Evolutionary conservation across 73 alveolate species (phyloP).

Genomic region (Effrenium voratum): DNA sequence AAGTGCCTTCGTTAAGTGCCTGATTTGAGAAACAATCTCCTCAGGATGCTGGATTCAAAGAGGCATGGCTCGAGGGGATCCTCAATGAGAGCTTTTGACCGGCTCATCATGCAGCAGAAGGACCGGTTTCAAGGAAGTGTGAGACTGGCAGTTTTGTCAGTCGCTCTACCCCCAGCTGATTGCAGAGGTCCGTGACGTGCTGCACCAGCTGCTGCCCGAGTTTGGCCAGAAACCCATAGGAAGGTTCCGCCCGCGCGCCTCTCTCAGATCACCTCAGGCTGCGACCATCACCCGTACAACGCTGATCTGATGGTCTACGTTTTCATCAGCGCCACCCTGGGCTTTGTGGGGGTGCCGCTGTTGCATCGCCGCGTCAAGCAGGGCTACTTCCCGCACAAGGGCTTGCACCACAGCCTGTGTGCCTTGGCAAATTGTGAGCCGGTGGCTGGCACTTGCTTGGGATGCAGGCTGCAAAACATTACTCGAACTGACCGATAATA

Average conservation of each 20-base stretch:
- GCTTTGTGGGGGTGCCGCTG: constrained; percentile 56
- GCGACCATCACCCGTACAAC: constrained; percentile 45
- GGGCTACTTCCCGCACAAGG: constrained; percentile 92
- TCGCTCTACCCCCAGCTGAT: neutral
- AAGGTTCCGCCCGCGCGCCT: neutral
- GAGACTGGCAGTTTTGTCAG: neutral
- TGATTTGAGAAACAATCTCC: neutral
- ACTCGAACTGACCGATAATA: no score
- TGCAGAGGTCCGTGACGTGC: constrained; percentile 63
- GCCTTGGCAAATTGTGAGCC: constrained; percentile 4
- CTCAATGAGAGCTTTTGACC: constrained; percentile 73
- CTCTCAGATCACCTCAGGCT: neutral
- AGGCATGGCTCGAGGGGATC: constrained; percentile 85
- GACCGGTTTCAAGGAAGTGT: neutral
- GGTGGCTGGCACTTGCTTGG: no score
- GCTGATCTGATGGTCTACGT: constrained; percentile 66
- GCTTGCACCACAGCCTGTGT: constrained; percentile 75
- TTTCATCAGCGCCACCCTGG: constrained; percentile 62
- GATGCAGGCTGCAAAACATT: no score
- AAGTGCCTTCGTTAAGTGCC: neutral
- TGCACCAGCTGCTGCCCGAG: constrained; percentile 21
- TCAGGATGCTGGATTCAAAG: constrained; percentile 82
- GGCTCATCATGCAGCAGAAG: constrained; percentile 80
- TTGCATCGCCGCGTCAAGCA: constrained; percentile 88
- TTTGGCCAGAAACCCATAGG: neutral